phyloP scores from a whole-genome alignment of 495 filamentous ascomycete species.

The Annulohypoxylon nitens region DNA sequence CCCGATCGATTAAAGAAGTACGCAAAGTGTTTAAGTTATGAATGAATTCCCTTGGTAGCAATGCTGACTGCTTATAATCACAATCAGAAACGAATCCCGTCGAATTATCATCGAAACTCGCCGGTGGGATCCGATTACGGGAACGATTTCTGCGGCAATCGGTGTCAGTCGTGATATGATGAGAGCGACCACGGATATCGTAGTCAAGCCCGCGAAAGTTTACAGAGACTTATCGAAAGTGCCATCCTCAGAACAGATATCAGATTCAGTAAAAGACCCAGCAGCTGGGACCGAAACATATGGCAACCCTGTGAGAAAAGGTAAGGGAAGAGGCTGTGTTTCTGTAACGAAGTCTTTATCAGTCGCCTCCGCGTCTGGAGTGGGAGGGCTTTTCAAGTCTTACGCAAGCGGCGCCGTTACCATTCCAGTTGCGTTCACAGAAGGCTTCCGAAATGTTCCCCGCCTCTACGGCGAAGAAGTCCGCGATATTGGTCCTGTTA shows the following conservation, averaged over 20 bases:
- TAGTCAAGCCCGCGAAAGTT: slow-evolving; percentile 53
- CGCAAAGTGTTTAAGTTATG: background rate
- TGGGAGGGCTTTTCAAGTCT: slow-evolving; percentile 53
- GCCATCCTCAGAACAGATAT: background rate
- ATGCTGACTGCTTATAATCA: background rate
- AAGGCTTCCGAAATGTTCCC: slow-evolving; percentile 71
- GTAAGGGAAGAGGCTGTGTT: background rate
- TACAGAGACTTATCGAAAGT: slow-evolving; percentile 11
- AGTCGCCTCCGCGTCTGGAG: slow-evolving; percentile 51
- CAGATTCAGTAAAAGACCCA: no score
- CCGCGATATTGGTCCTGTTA: slow-evolving; percentile 50
- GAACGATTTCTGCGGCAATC: slow-evolving; percentile 47
- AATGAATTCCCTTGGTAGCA: background rate
- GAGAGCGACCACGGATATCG: slow-evolving; percentile 50
- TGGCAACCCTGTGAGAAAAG: background rate
- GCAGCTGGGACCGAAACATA: background rate
- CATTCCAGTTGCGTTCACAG: slow-evolving; percentile 67
- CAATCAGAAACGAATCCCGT: slow-evolving; percentile 33
- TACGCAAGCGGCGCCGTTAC: slow-evolving; percentile 62
- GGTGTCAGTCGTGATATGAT: slow-evolving; percentile 51
- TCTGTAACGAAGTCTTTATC: slow-evolving; percentile 27
- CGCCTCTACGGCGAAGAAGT: slow-evolving; percentile 68
- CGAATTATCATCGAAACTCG: slow-evolving; percentile 36
- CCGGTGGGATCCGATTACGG: slow-evolving; percentile 37
- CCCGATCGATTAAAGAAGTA: slow-evolving; percentile 32